Base-by-base conservation (phyloP, 2,329 filamentous ascomycete species). In the Magnaporthales sp. region DNA sequence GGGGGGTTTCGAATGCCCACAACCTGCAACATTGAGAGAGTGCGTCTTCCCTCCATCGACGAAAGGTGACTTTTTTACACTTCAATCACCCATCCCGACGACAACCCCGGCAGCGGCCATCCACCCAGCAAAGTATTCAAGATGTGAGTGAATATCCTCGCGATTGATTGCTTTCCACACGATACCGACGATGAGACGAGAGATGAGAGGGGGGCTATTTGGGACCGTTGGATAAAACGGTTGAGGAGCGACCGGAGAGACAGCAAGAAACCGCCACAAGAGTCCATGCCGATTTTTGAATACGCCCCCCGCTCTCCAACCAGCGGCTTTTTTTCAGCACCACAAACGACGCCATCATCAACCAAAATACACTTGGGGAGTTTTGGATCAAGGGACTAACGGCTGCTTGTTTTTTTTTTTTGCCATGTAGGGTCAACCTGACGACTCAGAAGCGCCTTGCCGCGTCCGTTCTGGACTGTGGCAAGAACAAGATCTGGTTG, bases 401-500 rank as follows among this genome's bases (percentile, higher is more conserved):
- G 51, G 38, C 15, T 27, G 56, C 62, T 51, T 63, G 26, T 26
- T 63, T 61, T 61, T 61, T 62, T 13, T 29, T 26, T 60, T 60
- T 60, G n/a, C 29, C 58, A 58, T 75, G 75, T 81, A 99, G 95
- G 95, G 93, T 97, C 91, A 98, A 98, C 83, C 91, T 99, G 84
- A 91, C 90, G 84, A 98, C 95, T 83, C 96, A 99, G 90, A 99
- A 99, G 91, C 94, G 96, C 86, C 93, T 99, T 80, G 95, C 95
- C 83, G 92, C 95, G 80, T 91, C 94, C 84, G 95, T 99, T 83
- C 92, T 97, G 83, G 93, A 93, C 88, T 96, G 92, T 87, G 95
- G 95, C 82, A 90, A 99, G 91, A 92, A 94, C 90, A 99, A 99
- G 92, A 96, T 99, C 86, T 99, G 95, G 95, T 93, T 99, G 81